Evolutionary conservation across 352 stramenopile genomes (phyloP), one percentile per base, ranked within the genome.

Genomic region (Phytophthora fragariaefolia): DNA sequence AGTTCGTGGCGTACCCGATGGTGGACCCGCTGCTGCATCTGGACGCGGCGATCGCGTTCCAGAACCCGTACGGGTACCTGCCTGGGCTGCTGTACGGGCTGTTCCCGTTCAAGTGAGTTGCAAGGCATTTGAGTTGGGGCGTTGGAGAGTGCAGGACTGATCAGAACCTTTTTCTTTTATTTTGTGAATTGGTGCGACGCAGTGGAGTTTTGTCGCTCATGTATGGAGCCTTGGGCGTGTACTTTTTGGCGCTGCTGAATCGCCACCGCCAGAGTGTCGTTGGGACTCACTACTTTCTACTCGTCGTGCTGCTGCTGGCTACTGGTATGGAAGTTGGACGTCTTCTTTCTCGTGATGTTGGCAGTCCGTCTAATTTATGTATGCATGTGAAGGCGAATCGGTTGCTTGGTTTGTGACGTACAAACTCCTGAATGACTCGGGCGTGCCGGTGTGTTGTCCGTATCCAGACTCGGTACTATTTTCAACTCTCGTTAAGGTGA

Each of bases 21-120:
- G 63, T 73, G 34, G 82, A 92, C n/a, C 75, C 87, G 23, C 59
- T 94, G 60, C 69, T 94, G 28, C 69, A 68, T 62, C 69, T 95
- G 32, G 71, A 94, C 47, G 86, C 76, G 7, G 64, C 63, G 9
- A 79, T 95, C 40, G 69, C 79, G 10, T 97, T 97, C 56, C 62
- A 66, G 10, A 97, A 97, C 58, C 78, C 86, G 20, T 95, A 95
- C 53, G 89, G 89, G 10, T 97, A 91, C 60, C 50, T 97, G 2
- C 89, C 89, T 2, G 87, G 80, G 18, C 63, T 95, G 32, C 74
- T 96, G 27, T 95, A 85, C 32, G 89, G 88, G 17, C 75, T 96
- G 27, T 89, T 91, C 54, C 87, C 85, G 9, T 96, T 97, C 79
- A 95, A 87, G 89, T 96, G 74, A 47, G 74, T 79, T 26, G 18